Base-by-base conservation (phyloP, 768 basidiomycete genomes). In the Pisolithus albus region DNA sequence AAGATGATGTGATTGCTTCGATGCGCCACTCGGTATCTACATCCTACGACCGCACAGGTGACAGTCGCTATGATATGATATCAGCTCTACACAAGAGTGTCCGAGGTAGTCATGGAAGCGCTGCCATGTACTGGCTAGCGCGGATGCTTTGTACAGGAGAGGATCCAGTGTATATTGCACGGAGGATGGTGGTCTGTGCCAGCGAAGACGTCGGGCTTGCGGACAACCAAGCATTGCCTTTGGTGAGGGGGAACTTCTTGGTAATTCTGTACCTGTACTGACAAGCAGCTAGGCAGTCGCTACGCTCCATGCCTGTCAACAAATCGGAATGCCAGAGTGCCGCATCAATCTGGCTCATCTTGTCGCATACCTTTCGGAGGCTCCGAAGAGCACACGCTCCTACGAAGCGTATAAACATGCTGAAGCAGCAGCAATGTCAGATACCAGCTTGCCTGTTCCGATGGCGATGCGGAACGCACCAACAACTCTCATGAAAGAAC, bases 91-190 rank as follows among this genome's bases (percentile, higher is more conserved):
- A 93, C 69, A 93, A 93, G 66, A 81, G 81, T 52, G 77, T 92
- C 32, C 77, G 91, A 32, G 91, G 88, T 7, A 80, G 82, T 50
- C 81, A 91, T 55, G 81, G 81, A 6, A 75, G 75, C 59, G 91
- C 88, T 0, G 90, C 90, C 6, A 70, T 92, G 73, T 93, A 92
- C 64, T 93, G 90, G 88, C 74, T 93, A 19, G 88, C 89, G 9
- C 78, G 87, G 46, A 91, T 91, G 89, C 72, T 91, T 32, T 77
- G 73, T 34, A 84, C 79, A 24, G 89, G 88, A 18, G 89, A 91
- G 64, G 89, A 92, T 65, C 86, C 90, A 4, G 58, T 89, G 44
- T 92, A 79, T 58, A 77, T 91, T 52, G 84, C 82, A 6, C 73
- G 88, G 34, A 74, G 88, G 49, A 78, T 89, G 73, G 73, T 86